Conservation (phyloP, 2,329 filamentous ascomycete genomes). For the Metarhizium brunneum region DNA sequence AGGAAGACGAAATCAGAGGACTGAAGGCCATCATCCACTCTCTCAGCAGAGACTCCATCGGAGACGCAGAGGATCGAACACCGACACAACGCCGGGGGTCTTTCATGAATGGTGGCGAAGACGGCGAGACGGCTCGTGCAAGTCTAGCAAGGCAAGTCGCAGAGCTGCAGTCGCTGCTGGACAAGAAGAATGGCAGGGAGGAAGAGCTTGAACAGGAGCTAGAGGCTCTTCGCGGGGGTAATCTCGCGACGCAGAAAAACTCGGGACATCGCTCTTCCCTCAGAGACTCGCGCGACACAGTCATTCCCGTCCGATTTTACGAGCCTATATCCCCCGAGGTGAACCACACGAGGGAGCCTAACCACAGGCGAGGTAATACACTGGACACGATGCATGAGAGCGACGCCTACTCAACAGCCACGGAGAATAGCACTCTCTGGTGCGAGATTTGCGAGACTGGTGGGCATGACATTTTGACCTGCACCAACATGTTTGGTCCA, state of each 20-base stretch:
- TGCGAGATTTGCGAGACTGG: slow-evolving; percentile 92
- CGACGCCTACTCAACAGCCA: slow-evolving; percentile 59
- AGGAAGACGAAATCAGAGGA: slow-evolving; percentile 94
- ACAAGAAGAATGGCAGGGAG: slow-evolving; percentile 64
- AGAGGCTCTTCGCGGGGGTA: slow-evolving; percentile 48
- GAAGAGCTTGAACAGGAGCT: slow-evolving; percentile 81
- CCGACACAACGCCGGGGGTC: slow-evolving; percentile 23
- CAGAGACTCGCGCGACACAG: slow-evolving; percentile 58
- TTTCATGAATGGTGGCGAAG: slow-evolving; percentile 18
- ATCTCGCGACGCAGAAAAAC: slow-evolving; percentile 17
- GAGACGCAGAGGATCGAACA: slow-evolving; percentile 26
- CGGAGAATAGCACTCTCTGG: slow-evolving; percentile 68
- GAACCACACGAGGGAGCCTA: slow-evolving; percentile 32
- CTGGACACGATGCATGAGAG: slow-evolving; percentile 64
- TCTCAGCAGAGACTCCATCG: slow-evolving; percentile 67
- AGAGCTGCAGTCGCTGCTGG: slow-evolving; percentile 64
- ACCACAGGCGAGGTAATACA: slow-evolving; percentile 28
- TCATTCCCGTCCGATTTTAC: slow-evolving; percentile 45
- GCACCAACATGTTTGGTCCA: slow-evolving; percentile 75
- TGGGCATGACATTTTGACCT: slow-evolving; percentile 89
- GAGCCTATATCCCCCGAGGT: slow-evolving; percentile 38
- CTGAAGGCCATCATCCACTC: slow-evolving; percentile 98
- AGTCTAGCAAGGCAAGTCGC: slow-evolving; percentile 72
- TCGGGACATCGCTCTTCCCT: slow-evolving; percentile 44
- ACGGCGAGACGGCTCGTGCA: slow-evolving; percentile 34